These are phyloP conservation scores for Exutisphaerella laricina DNA, from an alignment of 2,329 filamentous ascomycete genomes.

Conservation along the genomic window DNA sequence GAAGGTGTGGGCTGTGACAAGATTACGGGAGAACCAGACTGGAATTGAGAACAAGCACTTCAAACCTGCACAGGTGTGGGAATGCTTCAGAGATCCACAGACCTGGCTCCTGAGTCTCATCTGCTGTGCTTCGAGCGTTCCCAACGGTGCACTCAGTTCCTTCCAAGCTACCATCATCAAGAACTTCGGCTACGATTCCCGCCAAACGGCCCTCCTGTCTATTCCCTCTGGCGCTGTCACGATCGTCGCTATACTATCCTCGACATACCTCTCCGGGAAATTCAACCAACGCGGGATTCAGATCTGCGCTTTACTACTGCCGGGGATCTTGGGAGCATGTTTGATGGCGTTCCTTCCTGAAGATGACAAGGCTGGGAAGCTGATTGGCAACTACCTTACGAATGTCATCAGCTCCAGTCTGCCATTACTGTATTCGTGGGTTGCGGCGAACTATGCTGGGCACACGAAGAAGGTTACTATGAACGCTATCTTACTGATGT, in stretches of 20 bases:
- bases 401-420: slow-evolving; percentile 37
- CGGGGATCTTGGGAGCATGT: slow-evolving; percentile 28
- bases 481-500: slow-evolving; percentile 51
- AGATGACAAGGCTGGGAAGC: slow-evolving; percentile 41
- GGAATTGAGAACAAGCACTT: slow-evolving; percentile 49
- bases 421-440: slow-evolving; percentile 35
- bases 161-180: slow-evolving; percentile 34
- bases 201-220: slow-evolving; percentile 38
- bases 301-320: slow-evolving; percentile 24
- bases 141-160: slow-evolving; percentile 40
- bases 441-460: slow-evolving; percentile 54
- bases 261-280: slow-evolving; percentile 25
- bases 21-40: slow-evolving; percentile 44
- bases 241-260: slow-evolving; percentile 35
- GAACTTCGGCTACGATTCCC: slow-evolving; percentile 28
- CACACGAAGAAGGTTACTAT: slow-evolving; percentile 57
- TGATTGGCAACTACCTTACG: slow-evolving; percentile 39
- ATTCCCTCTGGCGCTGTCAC: slow-evolving; percentile 53
- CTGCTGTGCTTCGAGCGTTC: slow-evolving; percentile 31
- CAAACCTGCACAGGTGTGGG: slow-evolving; percentile 43
- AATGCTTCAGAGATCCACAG: slow-evolving; percentile 43
- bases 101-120: slow-evolving; percentile 40
- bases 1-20: slow-evolving; percentile 34
- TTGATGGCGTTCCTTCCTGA: slow-evolving; percentile 30
- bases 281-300: slow-evolving; percentile 29